Conservation (phyloP, 83 land plant genomes). For the Picea mariana region DNA sequence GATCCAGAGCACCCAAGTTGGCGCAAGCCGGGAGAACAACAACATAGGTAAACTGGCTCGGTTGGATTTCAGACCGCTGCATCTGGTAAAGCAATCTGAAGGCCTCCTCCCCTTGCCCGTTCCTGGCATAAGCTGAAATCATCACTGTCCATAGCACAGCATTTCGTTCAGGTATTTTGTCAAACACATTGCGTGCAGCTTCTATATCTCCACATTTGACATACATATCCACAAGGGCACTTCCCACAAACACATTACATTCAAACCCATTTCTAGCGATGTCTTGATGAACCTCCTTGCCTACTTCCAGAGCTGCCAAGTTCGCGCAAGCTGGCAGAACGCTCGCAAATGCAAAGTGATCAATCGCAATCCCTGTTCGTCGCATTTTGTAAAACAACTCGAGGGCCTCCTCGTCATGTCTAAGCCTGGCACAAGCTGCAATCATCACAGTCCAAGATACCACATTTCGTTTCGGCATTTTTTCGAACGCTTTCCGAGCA, state of each 20-base stretch:
- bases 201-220: no score
- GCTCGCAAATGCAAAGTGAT: not conserved
- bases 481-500: no score
- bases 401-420: not conserved
- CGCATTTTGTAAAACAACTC: conserved; percentile 36
- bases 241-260: conserved; percentile 8
- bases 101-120: conserved; percentile 9
- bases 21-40: conserved; percentile 5
- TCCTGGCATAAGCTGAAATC: conserved; percentile 13
- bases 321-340: conserved; percentile 13
- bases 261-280: conserved; percentile 12
- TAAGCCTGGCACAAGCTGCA: conserved; percentile 17
- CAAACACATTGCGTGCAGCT: no score
- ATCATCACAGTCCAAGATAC: no score
- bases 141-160: conserved; percentile 12
- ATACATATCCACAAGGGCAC: no score
- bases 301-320: conserved; percentile 1
- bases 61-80: not conserved
- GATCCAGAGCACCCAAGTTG: not conserved
- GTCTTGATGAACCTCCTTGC: conserved; percentile 16
- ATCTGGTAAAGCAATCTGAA: conserved; percentile 6
- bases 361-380: not conserved
- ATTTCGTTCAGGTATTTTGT: no score
- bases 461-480: no score
- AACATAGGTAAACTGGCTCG: not conserved